Base-by-base conservation (phyloP, 2,329 filamentous ascomycete genomes). In the Trichophyton benhamiae region DNA sequence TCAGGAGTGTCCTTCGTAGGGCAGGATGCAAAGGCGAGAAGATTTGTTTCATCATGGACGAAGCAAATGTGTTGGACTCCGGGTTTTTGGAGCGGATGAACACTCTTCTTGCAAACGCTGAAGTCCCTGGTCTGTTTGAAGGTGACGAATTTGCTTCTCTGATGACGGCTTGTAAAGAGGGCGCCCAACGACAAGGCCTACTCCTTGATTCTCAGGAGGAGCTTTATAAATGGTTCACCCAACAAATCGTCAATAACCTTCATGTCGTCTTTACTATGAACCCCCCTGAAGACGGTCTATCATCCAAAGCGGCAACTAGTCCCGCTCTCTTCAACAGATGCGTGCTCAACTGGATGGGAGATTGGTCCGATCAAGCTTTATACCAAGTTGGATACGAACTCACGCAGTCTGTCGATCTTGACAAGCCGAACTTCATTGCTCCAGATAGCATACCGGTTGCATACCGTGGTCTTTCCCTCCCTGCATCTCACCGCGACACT, bases 221-320 rank as follows among this genome's bases (percentile, higher is more conserved):
- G 75, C 80, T 99, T n/a, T 99, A 99, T 82, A 97, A 97, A 78
- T 99, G 94, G 94, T 99, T 99, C 78, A 99, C 95, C 0, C 89
- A 95, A 69, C 94, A 99, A 74, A 97, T 99, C 69, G 89, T 99
- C 72, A 96, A 96, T 79, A 99, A 99, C 71, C 78, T 99, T 46
- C 94, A 99, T 70, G 94, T 99, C 57, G 94, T 99, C 22, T 99
- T 99, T 74, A 99, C 94, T 2, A 99, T 99, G 94, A 99, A 99
- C 74, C 94, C 94, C 13, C 95, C 94, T 0, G 90, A 96, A 71
- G 94, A 94, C 68, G 92, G 94, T 0, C 78, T 99, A 7, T 94
- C 89, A 1, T 96, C 91, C 36, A 97, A 96, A 78, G 94, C 94
- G 61, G 95, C 94, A 30, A 99, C 95, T 2, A 96, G 91, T 82